phyloP scores from a whole-genome alignment of 1,284 basidiomycete species.

The Cryptococcus sp. region DNA sequence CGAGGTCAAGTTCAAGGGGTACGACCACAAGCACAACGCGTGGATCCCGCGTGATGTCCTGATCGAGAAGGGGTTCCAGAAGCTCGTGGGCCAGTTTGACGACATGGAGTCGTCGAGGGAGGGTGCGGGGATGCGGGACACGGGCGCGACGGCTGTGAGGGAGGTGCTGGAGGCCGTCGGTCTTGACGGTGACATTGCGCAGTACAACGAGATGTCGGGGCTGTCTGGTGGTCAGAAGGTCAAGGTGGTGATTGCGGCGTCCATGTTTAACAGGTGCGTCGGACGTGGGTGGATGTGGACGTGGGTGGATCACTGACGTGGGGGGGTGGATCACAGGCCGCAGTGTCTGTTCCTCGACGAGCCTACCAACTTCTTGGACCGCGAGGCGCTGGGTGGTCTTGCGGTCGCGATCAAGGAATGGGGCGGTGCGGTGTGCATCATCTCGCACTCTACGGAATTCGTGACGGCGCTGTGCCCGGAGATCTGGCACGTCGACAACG shows the following conservation, averaged over 20 bases:
- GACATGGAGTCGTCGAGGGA: conserved; percentile 94
- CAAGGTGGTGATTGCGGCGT: conserved; percentile 91
- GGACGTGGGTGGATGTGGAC: neutral
- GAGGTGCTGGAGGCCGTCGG: conserved; percentile 93
- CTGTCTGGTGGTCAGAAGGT: conserved; percentile 94
- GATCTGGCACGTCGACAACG: conserved; percentile 56
- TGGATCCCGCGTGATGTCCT: conserved; percentile 92
- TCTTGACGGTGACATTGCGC: conserved; percentile 92
- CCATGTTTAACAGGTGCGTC: conserved; percentile 77
- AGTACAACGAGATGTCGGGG: conserved; percentile 93
- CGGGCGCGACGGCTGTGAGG: conserved; percentile 70
- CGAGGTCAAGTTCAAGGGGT: conserved; percentile 94
- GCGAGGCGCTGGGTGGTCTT: conserved; percentile 63
- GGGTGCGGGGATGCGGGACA: conserved; percentile 84
- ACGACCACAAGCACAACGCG: conserved; percentile 86
- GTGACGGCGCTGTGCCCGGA: conserved; percentile 74
- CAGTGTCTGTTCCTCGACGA: conserved; percentile 63
- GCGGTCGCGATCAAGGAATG: conserved; percentile 95
- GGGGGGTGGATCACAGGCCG: conserved; percentile 26
- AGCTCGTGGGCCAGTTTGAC: conserved; percentile 91
- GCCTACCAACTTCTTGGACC: conserved; percentile 95
- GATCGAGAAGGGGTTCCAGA: conserved; percentile 82
- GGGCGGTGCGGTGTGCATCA: conserved; percentile 94
- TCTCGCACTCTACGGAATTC: conserved; percentile 91
- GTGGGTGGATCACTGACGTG: neutral